A percentile compares a stretch with the other conserved stretches of the same genome.
Conservation (phyloP, 208 protist species). For the Crithidia sp. region DNA sequence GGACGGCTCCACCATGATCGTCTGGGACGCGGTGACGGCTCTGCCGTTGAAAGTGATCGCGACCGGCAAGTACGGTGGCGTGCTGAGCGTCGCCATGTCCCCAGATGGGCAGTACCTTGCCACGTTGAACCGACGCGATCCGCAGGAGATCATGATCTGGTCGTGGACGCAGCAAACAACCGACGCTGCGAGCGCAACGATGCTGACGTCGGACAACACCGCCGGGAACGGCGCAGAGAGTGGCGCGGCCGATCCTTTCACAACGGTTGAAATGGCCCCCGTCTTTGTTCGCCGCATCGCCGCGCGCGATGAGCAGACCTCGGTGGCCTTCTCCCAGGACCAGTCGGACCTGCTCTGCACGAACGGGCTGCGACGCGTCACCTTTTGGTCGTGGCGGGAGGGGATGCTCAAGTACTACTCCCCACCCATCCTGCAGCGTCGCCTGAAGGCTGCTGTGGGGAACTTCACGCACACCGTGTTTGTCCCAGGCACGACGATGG, state of each 20-base stretch:
- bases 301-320: slow-evolving; percentile 86
- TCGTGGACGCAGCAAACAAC: slow-evolving; percentile 71
- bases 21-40: slow-evolving; percentile 92
- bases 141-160: slow-evolving; percentile 94
- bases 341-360: slow-evolving; percentile 85
- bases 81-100: slow-evolving; percentile 90
- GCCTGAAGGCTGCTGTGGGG: slow-evolving; percentile 82
- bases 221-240: not conserved
- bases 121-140: slow-evolving; percentile 78
- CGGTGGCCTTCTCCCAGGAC: slow-evolving; percentile 82
- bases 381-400: slow-evolving; percentile 93
- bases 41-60: slow-evolving; percentile 86
- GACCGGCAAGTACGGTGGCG: slow-evolving; percentile 80
- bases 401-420: slow-evolving; percentile 89
- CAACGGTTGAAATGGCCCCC: slow-evolving; percentile 37
- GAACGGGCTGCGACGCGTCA: slow-evolving; percentile 86
- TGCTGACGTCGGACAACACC: slow-evolving; percentile 6
- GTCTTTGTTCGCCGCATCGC: slow-evolving; percentile 78
- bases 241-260: slow-evolving; percentile 12
- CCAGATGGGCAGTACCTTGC: slow-evolving; percentile 89
- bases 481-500: slow-evolving; percentile 85
- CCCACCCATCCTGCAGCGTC: slow-evolving; percentile 69
- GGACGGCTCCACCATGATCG: slow-evolving; percentile 90
- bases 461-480: slow-evolving; percentile 91
- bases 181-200: slow-evolving; percentile 20